Evolutionary conservation across 176 grass and related monocot species (phyloP).

Genomic region (Tuctoria greenei): DNA sequence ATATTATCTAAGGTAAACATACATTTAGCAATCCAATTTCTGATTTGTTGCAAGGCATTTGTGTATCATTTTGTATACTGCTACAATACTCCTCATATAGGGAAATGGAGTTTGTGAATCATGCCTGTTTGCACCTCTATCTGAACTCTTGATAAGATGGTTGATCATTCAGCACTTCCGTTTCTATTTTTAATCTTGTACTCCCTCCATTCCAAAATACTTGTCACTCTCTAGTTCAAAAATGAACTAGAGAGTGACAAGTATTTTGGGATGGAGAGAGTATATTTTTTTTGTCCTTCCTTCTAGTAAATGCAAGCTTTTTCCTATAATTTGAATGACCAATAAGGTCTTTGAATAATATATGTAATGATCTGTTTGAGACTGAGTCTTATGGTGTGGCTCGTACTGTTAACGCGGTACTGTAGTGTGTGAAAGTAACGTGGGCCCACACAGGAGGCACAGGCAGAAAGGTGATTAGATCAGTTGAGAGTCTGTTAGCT

Average conservation of each 20-base stretch:
- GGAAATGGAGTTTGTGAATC: constrained; percentile 14
- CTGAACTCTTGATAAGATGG: constrained; percentile 13
- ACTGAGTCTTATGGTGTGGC: too few relatives aligned
- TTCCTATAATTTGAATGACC: neutral
- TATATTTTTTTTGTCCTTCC: constrained; percentile 1
- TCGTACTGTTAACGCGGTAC: too few relatives aligned
- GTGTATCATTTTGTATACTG: neutral
- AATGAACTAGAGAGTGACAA: too few relatives aligned
- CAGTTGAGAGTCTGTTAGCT: too few relatives aligned
- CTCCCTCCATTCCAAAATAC: too few relatives aligned
- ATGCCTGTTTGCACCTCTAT: neutral
- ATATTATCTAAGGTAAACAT: constrained; percentile 85
- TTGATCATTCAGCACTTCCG: neutral
- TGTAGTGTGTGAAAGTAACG: too few relatives aligned
- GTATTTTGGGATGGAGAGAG: too few relatives aligned
- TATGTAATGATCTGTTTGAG: constrained; percentile 9
- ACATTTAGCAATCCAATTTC: neutral
- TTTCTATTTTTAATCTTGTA: constrained; percentile 20
- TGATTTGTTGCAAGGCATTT: constrained; percentile 2
- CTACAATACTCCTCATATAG: neutral
- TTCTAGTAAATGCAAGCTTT: constrained; percentile 9
- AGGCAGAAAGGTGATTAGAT: too few relatives aligned
- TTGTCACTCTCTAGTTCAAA: too few relatives aligned
- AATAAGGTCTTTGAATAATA: neutral
- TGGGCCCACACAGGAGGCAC: too few relatives aligned